These are phyloP conservation scores for Aphanomyces astaci DNA, from an alignment of 352 stramenopile genomes.

Conservation along the genomic window DNA sequence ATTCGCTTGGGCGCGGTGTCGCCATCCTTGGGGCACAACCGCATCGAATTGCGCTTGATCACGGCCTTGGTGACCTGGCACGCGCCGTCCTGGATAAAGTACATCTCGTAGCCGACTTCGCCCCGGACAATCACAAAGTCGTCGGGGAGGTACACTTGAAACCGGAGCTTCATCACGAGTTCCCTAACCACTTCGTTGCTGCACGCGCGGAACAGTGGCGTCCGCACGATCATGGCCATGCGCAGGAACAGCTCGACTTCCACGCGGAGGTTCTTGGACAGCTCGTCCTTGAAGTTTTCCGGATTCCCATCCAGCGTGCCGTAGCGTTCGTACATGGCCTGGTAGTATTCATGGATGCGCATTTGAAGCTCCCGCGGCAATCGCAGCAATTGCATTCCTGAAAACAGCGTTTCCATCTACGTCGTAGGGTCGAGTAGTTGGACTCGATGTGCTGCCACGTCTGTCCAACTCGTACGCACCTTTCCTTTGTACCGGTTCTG, in stretches of 20 bases:
- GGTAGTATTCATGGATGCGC: constrained; percentile 80
- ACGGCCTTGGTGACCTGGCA: constrained; percentile 77
- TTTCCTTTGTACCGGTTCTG: constrained; percentile 79
- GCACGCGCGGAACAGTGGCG: constrained; percentile 74
- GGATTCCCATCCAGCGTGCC: constrained; percentile 68
- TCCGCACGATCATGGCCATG: constrained; percentile 84
- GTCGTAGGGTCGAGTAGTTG: not conserved
- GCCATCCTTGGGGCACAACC: not conserved
- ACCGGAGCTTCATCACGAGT: constrained; percentile 70
- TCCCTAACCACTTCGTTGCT: constrained; percentile 77
- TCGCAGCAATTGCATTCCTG: constrained; percentile 75
- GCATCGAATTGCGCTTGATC: constrained; percentile 9
- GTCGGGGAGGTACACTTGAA: constrained; percentile 79
- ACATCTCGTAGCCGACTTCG: constrained; percentile 82
- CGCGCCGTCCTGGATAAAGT: constrained; percentile 72
- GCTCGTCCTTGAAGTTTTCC: constrained; percentile 65
- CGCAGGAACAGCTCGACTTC: constrained; percentile 77
- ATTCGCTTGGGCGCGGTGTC: constrained; percentile 23
- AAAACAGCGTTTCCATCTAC: constrained; percentile 73
- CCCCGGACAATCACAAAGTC: constrained; percentile 78
- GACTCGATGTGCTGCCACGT: not conserved
- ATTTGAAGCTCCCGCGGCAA: constrained; percentile 70
- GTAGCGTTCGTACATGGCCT: constrained; percentile 79
- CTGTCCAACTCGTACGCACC: not conserved
- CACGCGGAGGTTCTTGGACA: constrained; percentile 71